phyloP scores from a whole-genome alignment of 768 basidiomycete species.

The Mycena belliarum region DNA sequence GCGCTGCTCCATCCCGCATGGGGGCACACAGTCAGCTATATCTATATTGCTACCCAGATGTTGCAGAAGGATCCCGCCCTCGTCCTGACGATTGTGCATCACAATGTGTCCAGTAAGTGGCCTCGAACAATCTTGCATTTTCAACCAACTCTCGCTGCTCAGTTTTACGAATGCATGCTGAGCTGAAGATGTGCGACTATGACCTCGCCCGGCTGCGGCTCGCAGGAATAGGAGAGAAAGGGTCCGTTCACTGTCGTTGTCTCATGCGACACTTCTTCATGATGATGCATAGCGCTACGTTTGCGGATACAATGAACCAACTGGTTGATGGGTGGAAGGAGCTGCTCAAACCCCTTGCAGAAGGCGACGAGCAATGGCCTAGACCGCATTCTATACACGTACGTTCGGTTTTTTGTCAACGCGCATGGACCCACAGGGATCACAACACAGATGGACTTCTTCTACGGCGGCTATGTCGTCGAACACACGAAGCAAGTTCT shows the following conservation, averaged over 20 bases:
- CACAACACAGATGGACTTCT: neutral
- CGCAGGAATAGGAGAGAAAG: neutral
- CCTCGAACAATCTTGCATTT: neutral
- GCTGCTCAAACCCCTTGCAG: too few species aligned
- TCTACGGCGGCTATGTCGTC: neutral
- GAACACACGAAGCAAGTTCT: neutral
- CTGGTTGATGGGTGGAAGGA: too few species aligned
- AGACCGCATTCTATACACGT: too few species aligned
- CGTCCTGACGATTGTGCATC: slow-evolving; percentile 1
- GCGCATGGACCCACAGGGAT: too few species aligned
- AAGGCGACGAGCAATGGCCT: too few species aligned
- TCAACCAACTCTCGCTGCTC: neutral
- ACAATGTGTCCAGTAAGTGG: neutral
- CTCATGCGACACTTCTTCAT: too few species aligned
- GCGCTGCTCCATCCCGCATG: slow-evolving; percentile 1
- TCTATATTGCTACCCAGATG: neutral
- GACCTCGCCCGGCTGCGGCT: neutral
- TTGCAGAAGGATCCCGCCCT: neutral
- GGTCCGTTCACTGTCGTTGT: too few species aligned
- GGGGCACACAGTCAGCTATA: slow-evolving; percentile 2
- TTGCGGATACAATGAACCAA: too few species aligned
- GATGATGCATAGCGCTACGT: too few species aligned
- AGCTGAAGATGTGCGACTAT: neutral
- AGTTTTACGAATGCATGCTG: neutral
- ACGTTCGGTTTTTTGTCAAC: too few species aligned